These are phyloP conservation scores for Capronia coronata DNA, from an alignment of 2,329 filamentous ascomycete genomes.

Conservation along the genomic window DNA sequence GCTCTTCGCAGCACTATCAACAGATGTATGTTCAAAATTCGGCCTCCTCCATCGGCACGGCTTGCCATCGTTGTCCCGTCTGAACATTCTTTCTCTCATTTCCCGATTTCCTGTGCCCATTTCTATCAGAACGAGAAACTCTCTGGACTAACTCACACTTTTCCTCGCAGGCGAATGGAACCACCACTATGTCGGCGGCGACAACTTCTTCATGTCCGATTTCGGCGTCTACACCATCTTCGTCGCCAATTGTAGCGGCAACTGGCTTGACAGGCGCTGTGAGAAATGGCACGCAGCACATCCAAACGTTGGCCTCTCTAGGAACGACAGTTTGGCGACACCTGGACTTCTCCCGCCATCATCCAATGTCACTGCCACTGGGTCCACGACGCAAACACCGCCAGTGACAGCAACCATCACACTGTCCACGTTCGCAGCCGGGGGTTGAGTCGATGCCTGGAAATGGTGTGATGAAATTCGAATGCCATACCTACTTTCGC, in stretches of 20 bases:
- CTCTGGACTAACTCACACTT: background rate
- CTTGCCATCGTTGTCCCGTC: too few species aligned
- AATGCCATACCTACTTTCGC: too few species aligned
- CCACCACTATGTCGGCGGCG: constrained; percentile 11
- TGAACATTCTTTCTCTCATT: background rate
- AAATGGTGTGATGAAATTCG: background rate
- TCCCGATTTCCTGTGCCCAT: background rate
- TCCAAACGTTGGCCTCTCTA: constrained; percentile 3
- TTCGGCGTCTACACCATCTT: constrained; percentile 10
- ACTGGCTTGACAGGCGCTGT: constrained; percentile 10
- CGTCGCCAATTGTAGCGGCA: constrained; percentile 9
- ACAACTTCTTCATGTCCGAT: constrained; percentile 1
- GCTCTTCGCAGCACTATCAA: constrained; percentile 1
- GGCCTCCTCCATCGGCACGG: background rate
- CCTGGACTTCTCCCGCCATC: background rate
- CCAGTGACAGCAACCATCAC: too few species aligned
- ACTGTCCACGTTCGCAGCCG: background rate
- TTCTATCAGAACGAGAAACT: too few species aligned
- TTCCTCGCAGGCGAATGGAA: constrained; percentile 6
- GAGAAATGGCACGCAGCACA: constrained; percentile 11
- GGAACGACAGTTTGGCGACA: background rate
- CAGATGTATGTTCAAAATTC: background rate
- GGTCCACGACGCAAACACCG: background rate
- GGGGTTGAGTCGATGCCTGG: too few species aligned
- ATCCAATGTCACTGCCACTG: background rate